Base-by-base conservation (phyloP, 768 basidiomycete species). In the Lactarius akahatsu region DNA sequence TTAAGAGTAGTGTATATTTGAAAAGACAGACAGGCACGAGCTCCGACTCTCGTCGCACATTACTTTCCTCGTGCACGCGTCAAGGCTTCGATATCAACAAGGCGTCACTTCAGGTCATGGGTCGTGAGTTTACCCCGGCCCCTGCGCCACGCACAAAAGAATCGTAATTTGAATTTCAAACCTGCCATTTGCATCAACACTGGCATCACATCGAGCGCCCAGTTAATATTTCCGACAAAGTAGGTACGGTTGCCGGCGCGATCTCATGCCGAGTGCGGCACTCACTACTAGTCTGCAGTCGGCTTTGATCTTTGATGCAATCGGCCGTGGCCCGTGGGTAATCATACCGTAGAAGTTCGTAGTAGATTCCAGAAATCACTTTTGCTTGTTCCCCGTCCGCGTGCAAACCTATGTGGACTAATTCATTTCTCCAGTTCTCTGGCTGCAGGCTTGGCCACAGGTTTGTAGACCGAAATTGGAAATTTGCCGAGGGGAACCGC, bases 401-500 rank as follows among this genome's bases (percentile, higher is more conserved):
- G 23, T 50, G 16, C 40, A 36, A 6, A 16, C 50, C 50, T 3
- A 57, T 38, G 73, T 73, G 74, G 30, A 65, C 69, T 1, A 23
- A 41, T 41, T 47, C 9, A 18, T 10, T 45, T 45, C 20, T 34
- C 32, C 32, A 34, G 8, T 7, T 36, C 36, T 36, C 36, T 36
- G 36, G 73, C 72, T 23, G 73, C 73, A 7, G 69, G 68, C 32
- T 34, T 38, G 36, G 2, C 36, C 8, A 7, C 38, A 15, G 38
- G 5, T 40, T 40, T 68, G 20, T 72, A 74, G 45, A 67, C 71
- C 26, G 66, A 68, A 10, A 70, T 75, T 20, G 73, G 73, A 30
- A 71, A 63, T 54, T 71, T 75, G 7, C 66, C 45, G 0, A 70
- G 66, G 10, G 72, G 74, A 11, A 70, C 68, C 0, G 13, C 61